Evolutionary conservation across 257 asterid species (phyloP).

Genomic region (Mitragyna speciosa): DNA sequence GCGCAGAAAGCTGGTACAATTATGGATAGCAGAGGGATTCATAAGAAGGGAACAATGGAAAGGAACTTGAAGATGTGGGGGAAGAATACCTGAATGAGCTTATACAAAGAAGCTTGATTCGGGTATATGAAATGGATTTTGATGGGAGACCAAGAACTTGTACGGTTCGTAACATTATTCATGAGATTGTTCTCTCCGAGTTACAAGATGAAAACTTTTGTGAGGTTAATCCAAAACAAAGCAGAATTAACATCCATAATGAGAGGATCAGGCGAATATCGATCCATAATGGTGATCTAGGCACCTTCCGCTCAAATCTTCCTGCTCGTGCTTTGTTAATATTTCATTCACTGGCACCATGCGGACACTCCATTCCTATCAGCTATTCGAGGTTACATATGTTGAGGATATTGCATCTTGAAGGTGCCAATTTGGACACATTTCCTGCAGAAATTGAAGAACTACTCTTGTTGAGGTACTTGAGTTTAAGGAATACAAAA

Average conservation of each 20-base stretch:
- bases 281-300: not conserved
- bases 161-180: slow-evolving; percentile 14
- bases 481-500: slow-evolving; percentile 18
- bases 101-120: slow-evolving; percentile 19
- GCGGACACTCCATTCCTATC: not conserved
- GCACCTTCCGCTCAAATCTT: not conserved
- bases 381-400: slow-evolving; percentile 8
- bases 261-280: slow-evolving; percentile 10
- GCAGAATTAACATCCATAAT: not conserved
- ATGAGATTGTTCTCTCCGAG: slow-evolving; percentile 11
- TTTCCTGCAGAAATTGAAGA: slow-evolving; percentile 16
- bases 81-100: slow-evolving; percentile 23
- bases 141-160: slow-evolving; percentile 26
- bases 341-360: not conserved
- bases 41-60: not conserved
- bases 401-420: slow-evolving; percentile 21
- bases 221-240: not conserved
- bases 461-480: slow-evolving; percentile 24
- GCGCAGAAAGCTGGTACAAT: slow-evolving; percentile 18
- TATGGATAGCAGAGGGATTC: slow-evolving; percentile 29
- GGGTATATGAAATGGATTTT: slow-evolving; percentile 14
- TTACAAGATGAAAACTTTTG: slow-evolving; percentile 12
- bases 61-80: slow-evolving; percentile 23
- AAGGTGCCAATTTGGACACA: slow-evolving; percentile 7
- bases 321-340: slow-evolving; percentile 1